A percentile compares a stretch with the other conserved stretches of the same genome.
Evolutionary conservation across 805 yeast species (phyloP).

Genomic region (Metschnikowia cubensis): DNA sequence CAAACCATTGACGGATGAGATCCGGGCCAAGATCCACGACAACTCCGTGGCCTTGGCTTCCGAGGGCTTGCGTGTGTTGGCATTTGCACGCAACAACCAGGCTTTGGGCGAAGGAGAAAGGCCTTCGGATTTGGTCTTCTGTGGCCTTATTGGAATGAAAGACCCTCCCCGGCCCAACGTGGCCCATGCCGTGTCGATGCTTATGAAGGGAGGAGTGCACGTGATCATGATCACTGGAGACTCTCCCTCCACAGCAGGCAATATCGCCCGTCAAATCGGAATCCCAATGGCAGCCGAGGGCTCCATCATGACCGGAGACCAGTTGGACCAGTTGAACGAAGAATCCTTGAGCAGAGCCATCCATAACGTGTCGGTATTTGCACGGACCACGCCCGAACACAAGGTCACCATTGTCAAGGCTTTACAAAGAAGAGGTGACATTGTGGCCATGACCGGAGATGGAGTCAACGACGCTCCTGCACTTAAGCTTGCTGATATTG

Average conservation of each 20-base stretch:
- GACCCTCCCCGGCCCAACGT: conserved; percentile 97
- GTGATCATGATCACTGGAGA: conserved; percentile 99
- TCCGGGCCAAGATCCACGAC: conserved; percentile 44
- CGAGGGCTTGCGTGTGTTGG: conserved; percentile 83
- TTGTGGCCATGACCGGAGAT: conserved; percentile 99
- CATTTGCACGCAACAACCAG: conserved; percentile 57
- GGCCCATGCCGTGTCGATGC: conserved; percentile 62
- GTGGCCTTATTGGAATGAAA: conserved; percentile 91
- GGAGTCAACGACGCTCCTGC: conserved; percentile 99
- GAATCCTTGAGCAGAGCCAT: conserved; percentile 72
- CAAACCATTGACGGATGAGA: conserved; percentile 53
- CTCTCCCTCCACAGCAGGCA: conserved; percentile 78
- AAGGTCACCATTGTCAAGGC: conserved; percentile 88
- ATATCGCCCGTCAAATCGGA: conserved; percentile 87
- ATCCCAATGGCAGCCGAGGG: conserved; percentile 66
- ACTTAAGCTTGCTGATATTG: conserved; percentile 89
- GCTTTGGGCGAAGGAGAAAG: conserved; percentile 32
- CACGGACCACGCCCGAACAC: conserved; percentile 94
- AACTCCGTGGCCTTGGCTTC: conserved; percentile 66
- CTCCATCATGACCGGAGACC: conserved; percentile 82
- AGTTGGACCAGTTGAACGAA: conserved; percentile 68
- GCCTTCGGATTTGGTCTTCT: conserved; percentile 55
- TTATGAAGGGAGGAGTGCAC: conserved; percentile 91
- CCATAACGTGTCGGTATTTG: conserved; percentile 81
- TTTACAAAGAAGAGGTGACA: conserved; percentile 83